Conservation (phyloP, 352 stramenopile species). For the Poterioochromonas sp. region DNA sequence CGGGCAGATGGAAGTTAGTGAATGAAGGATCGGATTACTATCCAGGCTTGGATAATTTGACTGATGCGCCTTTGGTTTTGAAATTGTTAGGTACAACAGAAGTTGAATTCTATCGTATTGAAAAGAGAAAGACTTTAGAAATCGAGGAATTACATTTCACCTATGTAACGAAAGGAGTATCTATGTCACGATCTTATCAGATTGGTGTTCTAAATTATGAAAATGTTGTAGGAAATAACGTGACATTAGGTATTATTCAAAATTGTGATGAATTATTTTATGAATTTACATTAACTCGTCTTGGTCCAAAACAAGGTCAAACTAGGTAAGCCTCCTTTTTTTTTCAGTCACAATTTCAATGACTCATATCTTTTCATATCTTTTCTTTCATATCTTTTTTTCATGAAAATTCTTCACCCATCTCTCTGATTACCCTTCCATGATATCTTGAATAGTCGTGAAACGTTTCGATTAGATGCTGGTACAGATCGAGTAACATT, state of each 20-base stretch:
- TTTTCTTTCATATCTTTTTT: no score
- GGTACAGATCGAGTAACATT: neutral
- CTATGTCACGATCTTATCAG: conserved; percentile 16
- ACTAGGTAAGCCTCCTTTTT: neutral
- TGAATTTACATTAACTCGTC: conserved; percentile 10
- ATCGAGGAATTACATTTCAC: conserved; percentile 26
- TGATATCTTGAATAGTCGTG: neutral
- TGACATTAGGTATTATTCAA: conserved; percentile 10
- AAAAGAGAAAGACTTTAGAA: conserved; percentile 7
- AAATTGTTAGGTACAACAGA: conserved; percentile 3
- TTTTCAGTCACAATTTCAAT: neutral
- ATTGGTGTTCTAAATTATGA: conserved; percentile 22
- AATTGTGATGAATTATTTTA: conserved; percentile 3
- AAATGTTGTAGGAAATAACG: neutral
- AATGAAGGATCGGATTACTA: conserved; percentile 28
- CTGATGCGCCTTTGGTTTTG: neutral
- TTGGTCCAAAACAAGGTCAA: conserved; percentile 21
- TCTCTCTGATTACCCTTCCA: neutral
- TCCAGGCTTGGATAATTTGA: conserved; percentile 18
- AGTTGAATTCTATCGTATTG: conserved; percentile 17
- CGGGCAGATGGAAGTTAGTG: conserved; percentile 6
- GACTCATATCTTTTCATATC: neutral
- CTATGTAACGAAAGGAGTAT: neutral
- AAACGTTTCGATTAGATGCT: neutral
- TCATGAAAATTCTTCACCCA: no score